A percentile compares a stretch with the other conserved stretches of the same genome.
Evolutionary conservation across 345 rosid genomes (phyloP).

Genomic region (Theobroma cacao): DNA sequence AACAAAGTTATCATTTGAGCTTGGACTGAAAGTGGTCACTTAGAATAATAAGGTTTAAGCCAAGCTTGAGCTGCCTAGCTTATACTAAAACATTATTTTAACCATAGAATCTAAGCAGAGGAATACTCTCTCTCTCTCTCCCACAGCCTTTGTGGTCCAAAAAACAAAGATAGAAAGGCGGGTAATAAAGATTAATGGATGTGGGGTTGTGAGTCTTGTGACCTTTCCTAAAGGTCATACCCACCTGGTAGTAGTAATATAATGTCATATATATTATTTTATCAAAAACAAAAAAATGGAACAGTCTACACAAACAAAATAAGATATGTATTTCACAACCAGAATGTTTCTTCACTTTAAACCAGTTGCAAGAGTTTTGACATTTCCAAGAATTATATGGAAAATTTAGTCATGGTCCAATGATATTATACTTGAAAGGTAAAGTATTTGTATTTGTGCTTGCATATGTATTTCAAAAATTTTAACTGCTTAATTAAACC

Average conservation of each 20-base stretch:
- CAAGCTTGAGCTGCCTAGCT: not conserved
- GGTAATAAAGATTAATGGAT: not conserved
- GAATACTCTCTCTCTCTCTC: not conserved
- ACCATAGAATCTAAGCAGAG: not conserved
- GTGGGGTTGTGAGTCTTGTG: slow-evolving; percentile 13
- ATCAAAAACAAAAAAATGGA: no score
- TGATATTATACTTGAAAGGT: not conserved
- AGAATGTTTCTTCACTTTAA: not conserved
- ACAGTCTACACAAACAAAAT: not conserved
- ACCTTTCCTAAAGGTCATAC: not conserved
- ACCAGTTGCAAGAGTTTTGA: no score
- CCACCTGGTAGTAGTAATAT: no score
- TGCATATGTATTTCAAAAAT: not conserved
- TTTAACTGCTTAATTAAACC: not conserved
- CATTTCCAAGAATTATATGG: no score
- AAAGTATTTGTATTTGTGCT: not conserved
- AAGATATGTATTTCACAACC: not conserved
- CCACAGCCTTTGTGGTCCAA: slow-evolving; percentile 4
- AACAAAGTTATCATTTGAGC: no score
- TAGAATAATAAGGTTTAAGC: no score
- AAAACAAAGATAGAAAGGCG: not conserved
- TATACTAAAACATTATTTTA: not conserved
- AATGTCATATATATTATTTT: no score
- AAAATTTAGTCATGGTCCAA: no score
- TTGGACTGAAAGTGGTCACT: no score